phyloP scores from a whole-genome alignment of 1,284 basidiomycete species.

The Ganoderma lucidum region DNA sequence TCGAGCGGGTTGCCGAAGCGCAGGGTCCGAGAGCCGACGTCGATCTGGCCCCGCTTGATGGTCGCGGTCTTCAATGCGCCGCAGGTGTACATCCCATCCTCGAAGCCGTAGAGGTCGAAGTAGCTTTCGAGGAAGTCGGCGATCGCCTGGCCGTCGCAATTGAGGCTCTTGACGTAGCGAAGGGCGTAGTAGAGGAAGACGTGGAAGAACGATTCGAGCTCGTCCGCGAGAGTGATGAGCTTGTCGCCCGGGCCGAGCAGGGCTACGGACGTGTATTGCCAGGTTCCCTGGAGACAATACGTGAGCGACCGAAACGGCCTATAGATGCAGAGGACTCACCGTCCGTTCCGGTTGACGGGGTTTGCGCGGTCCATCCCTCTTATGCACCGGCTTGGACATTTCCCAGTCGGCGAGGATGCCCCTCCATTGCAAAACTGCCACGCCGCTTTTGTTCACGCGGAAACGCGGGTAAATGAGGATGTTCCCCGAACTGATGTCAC shows the following conservation, averaged over 20 bases:
- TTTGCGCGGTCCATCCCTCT: background rate
- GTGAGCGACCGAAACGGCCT: background rate
- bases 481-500: constrained; percentile 14
- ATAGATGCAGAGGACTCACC: background rate
- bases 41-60: background rate
- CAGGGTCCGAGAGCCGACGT: background rate
- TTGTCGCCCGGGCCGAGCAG: constrained; percentile 10
- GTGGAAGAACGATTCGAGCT: constrained; percentile 27
- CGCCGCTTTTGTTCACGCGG: background rate
- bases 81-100: background rate
- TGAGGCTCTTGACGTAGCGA: constrained; percentile 16
- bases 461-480: constrained; percentile 13
- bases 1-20: constrained; percentile 10
- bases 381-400: constrained; percentile 14
- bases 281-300: constrained; percentile 19
- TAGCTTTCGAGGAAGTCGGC: constrained; percentile 13
- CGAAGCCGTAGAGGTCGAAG: constrained; percentile 16
- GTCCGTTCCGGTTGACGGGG: constrained; percentile 18
- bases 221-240: constrained; percentile 16
- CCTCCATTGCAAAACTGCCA: constrained; percentile 10
- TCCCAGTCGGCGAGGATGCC: constrained; percentile 29
- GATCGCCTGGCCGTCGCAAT: constrained; percentile 1
- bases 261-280: constrained; percentile 22
- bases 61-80: background rate
- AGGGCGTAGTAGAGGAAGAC: constrained; percentile 24